Conservation (phyloP, 2,329 filamentous ascomycete species). For the Fusarium tjaetaba region DNA sequence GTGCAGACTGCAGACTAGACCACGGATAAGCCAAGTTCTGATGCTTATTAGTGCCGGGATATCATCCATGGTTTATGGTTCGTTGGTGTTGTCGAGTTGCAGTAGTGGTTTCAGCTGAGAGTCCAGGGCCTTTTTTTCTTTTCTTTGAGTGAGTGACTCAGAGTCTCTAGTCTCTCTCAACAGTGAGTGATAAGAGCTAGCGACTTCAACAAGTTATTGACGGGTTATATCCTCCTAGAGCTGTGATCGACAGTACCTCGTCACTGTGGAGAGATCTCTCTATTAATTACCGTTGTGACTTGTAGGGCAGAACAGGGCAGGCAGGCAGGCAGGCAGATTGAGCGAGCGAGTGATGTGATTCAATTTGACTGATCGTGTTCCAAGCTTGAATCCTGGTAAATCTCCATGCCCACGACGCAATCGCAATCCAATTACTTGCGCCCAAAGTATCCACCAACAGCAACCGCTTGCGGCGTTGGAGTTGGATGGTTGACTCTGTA, state of each 20-base stretch:
- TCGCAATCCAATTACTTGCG: constrained; percentile 17
- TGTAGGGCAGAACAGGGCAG: constrained; percentile 22
- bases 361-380: constrained; percentile 25
- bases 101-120: constrained; percentile 35
- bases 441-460: constrained; percentile 19
- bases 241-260: constrained; percentile 26
- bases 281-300: constrained; percentile 8
- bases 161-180: background rate
- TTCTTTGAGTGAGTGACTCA: constrained; percentile 2
- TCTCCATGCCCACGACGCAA: constrained; percentile 24
- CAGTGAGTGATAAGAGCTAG: background rate
- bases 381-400: constrained; percentile 33
- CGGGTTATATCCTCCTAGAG: background rate
- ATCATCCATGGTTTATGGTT: constrained; percentile 7
- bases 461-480: constrained; percentile 7
- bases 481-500: background rate
- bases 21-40: constrained; percentile 7
- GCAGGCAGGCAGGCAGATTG: background rate
- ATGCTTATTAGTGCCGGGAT: background rate
- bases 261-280: constrained; percentile 29
- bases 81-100: constrained; percentile 16
- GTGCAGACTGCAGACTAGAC: background rate
- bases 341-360: constrained; percentile 17
- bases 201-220: background rate
- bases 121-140: background rate